Conservation (phyloP, 2,329 filamentous ascomycete species). For the Cercospora citrullina region DNA sequence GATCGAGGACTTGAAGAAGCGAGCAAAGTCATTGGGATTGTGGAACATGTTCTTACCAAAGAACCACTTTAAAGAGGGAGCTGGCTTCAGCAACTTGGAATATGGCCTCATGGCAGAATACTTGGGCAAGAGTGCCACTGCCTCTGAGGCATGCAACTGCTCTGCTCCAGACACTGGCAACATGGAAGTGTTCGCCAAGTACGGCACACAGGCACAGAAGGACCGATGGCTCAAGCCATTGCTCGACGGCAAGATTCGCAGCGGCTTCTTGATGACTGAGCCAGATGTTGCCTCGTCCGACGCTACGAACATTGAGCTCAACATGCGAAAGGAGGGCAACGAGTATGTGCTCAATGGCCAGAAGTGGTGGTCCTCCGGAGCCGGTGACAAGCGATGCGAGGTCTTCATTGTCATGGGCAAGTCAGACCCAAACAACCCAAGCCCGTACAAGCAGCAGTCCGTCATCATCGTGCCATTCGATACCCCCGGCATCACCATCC, state of each 20-base stretch:
- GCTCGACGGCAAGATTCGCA: conserved; percentile 51
- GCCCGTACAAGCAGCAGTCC: conserved; percentile 87
- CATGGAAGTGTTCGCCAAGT: conserved; percentile 55
- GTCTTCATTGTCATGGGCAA: conserved; percentile 98
- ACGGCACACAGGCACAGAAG: conserved; percentile 53
- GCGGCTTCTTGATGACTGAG: conserved; percentile 49
- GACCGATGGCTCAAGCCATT: conserved; percentile 52
- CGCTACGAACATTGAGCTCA: conserved; percentile 58
- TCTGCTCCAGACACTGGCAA: conserved; percentile 53
- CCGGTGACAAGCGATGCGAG: conserved; percentile 86
- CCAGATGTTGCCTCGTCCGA: conserved; percentile 53
- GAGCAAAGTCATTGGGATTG: conserved; percentile 77
- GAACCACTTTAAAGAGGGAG: conserved; percentile 91
- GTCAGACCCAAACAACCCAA: conserved; percentile 70
- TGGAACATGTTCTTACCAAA: conserved; percentile 99
- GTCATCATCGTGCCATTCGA: conserved; percentile 84
- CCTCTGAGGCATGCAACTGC: conserved; percentile 83
- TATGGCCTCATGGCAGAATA: conserved; percentile 98
- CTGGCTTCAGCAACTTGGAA: conserved; percentile 91
- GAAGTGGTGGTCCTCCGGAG: conserved; percentile 99
- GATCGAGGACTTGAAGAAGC: conserved; percentile 85
- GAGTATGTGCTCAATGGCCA: conserved; percentile 91
- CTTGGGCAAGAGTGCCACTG: conserved; percentile 79
- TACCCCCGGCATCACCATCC: conserved; percentile 80
- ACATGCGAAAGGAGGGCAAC: conserved; percentile 78